Evolutionary conservation across 768 basidiomycete species (phyloP).

Genomic region (Boletus eberwhitei): DNA sequence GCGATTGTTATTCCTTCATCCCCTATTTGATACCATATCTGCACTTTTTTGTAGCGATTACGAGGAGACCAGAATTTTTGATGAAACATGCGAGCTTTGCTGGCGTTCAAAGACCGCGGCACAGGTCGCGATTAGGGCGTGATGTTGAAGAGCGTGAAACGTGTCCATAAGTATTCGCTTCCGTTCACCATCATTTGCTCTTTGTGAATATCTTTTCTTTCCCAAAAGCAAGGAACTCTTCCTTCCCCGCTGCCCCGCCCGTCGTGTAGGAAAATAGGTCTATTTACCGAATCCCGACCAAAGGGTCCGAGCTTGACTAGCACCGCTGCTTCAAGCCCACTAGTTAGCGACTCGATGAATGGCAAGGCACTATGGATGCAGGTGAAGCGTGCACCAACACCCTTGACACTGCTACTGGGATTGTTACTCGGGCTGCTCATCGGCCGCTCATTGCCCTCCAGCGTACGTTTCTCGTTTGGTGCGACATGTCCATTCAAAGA

Average conservation of each 20-base stretch:
- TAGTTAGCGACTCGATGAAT: conserved; percentile 23
- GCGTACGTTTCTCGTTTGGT: conserved; percentile 21
- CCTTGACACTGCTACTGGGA: conserved; percentile 57
- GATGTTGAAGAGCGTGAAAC: background rate
- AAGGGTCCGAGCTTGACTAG: background rate
- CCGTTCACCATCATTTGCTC: background rate
- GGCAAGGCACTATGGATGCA: conserved; percentile 27
- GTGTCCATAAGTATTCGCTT: background rate
- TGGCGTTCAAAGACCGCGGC: background rate
- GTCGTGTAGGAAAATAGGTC: background rate
- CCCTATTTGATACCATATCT: background rate
- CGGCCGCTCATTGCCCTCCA: conserved; percentile 44
- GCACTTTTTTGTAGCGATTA: background rate
- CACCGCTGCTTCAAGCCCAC: background rate
- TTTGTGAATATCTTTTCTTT: background rate
- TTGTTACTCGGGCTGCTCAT: conserved; percentile 59
- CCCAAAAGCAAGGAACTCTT: background rate
- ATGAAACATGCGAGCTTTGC: background rate
- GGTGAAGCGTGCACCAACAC: conserved; percentile 48
- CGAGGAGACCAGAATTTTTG: background rate
- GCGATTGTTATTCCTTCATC: background rate
- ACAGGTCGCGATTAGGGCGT: too few species aligned
- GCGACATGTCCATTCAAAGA: background rate
- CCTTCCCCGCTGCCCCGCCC: background rate
- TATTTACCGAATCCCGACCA: background rate